A percentile compares a stretch with the other conserved stretches of the same genome.
phyloP scores from a whole-genome alignment of 805 yeast species.

The Pichia cephalocereana region DNA sequence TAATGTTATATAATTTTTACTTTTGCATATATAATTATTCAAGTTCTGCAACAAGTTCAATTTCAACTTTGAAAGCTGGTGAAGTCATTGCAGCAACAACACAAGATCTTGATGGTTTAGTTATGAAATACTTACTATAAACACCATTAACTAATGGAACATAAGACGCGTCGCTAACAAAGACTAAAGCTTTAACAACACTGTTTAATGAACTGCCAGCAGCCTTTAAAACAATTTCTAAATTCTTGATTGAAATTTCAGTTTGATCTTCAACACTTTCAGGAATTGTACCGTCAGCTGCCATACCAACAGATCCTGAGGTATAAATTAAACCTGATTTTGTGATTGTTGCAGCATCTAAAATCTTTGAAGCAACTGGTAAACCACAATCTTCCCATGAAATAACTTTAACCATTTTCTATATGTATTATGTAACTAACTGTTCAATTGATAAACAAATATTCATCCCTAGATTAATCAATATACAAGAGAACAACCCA shows the following conservation, averaged over 20 bases:
- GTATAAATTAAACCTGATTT: constrained; percentile 21
- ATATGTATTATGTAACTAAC: not conserved
- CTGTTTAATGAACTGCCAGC: constrained; percentile 36
- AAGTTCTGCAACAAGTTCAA: constrained; percentile 33
- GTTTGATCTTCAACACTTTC: constrained; percentile 37
- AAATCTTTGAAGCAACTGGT: constrained; percentile 13
- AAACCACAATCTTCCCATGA: constrained; percentile 20
- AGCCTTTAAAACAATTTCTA: constrained; percentile 31
- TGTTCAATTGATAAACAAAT: no score
- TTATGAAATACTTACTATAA: constrained; percentile 37
- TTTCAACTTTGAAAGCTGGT: constrained; percentile 37
- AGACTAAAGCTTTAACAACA: constrained; percentile 39
- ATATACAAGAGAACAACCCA: no score
- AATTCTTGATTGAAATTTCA: constrained; percentile 33
- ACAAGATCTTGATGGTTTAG: constrained; percentile 44
- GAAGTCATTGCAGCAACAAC: constrained; percentile 40
- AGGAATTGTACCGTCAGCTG: constrained; percentile 30
- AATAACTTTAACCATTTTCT: constrained; percentile 11
- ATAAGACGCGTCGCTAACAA: constrained; percentile 34
- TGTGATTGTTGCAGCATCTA: constrained; percentile 17
- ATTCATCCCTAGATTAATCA: no score
- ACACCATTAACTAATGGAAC: constrained; percentile 36
- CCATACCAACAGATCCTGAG: constrained; percentile 22
- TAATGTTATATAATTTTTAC: no score
- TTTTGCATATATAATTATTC: not conserved